These are phyloP conservation scores for Dendryphion nanum DNA, from an alignment of 2,329 filamentous ascomycete species.

Conservation along the genomic window DNA sequence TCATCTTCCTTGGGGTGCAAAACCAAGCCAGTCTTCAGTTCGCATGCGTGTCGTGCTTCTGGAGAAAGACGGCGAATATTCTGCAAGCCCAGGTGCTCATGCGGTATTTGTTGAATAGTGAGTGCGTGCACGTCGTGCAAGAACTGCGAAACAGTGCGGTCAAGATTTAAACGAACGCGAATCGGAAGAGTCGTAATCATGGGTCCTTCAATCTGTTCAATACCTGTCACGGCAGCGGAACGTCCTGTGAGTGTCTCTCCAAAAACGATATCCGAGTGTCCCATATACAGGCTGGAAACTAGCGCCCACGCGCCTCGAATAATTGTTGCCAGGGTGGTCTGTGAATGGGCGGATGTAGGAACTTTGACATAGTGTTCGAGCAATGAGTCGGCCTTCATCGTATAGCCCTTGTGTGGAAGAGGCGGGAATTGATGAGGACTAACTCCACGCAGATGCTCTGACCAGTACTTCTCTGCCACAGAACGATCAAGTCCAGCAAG, in stretches of 20 bases:
- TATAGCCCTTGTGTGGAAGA: constrained; percentile 47
- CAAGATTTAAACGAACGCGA: constrained; percentile 47
- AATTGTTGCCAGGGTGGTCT: constrained; percentile 50
- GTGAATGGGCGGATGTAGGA: constrained; percentile 30
- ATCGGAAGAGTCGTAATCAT: constrained; percentile 62
- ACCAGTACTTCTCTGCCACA: constrained; percentile 49
- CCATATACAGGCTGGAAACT: constrained; percentile 55
- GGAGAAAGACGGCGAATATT: constrained; percentile 51
- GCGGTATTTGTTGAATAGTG: constrained; percentile 58
- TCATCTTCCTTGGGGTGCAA: constrained; percentile 37
- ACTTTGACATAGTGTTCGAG: constrained; percentile 48
- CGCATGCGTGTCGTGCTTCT: constrained; percentile 35
- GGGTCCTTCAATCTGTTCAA: constrained; percentile 58
- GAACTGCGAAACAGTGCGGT: constrained; percentile 50
- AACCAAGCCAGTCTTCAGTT: constrained; percentile 37
- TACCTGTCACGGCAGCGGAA: constrained; percentile 44
- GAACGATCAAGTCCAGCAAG: constrained; percentile 43
- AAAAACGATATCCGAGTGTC: constrained; percentile 54
- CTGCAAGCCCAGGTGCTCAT: constrained; percentile 64
- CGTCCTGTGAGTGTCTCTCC: constrained; percentile 61
- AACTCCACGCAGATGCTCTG: constrained; percentile 44
- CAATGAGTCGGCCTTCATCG: constrained; percentile 51
- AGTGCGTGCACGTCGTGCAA: constrained; percentile 58
- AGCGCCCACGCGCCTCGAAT: constrained; percentile 62
- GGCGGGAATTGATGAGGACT: constrained; percentile 51